phyloP scores from a whole-genome alignment of 495 filamentous ascomycete genomes.

The Letharia lupina region DNA sequence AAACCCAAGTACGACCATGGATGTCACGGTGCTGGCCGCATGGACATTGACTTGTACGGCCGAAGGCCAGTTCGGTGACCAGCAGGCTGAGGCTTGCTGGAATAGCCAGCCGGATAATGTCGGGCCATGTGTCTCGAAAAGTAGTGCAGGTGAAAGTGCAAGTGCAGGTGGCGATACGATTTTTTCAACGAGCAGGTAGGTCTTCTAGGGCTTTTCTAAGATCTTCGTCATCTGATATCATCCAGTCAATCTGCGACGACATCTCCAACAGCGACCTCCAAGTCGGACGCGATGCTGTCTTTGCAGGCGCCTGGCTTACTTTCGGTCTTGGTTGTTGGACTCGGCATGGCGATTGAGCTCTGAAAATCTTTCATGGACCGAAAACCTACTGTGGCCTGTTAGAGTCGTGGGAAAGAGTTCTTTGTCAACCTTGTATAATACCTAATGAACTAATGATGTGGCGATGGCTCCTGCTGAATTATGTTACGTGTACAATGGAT shows the following conservation, averaged over 20 bases:
- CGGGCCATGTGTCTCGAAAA: background rate
- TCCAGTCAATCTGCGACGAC: background rate
- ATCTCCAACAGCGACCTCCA: background rate
- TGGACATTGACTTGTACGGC: constrained; percentile 7
- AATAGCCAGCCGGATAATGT: constrained; percentile 22
- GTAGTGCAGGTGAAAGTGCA: background rate
- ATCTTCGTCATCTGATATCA: background rate
- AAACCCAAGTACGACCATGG: background rate
- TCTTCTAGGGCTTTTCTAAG: background rate
- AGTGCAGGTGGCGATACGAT: background rate
- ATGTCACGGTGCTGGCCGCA: background rate
- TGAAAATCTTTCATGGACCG: background rate
- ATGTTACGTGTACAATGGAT: no score
- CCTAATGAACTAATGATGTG: no score
- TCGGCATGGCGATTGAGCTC: background rate
- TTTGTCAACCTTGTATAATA: no score
- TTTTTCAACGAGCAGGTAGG: constrained; percentile 1
- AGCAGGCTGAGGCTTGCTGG: constrained; percentile 30
- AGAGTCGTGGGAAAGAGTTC: no score
- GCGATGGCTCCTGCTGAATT: no score
- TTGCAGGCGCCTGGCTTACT: background rate
- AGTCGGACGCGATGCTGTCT: background rate
- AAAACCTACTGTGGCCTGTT: background rate
- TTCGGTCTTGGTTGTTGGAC: background rate
- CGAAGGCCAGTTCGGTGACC: constrained; percentile 2